phyloP scores from a whole-genome alignment of 2,329 filamentous ascomycete species.

The Colletotrichum chlorophyti region DNA sequence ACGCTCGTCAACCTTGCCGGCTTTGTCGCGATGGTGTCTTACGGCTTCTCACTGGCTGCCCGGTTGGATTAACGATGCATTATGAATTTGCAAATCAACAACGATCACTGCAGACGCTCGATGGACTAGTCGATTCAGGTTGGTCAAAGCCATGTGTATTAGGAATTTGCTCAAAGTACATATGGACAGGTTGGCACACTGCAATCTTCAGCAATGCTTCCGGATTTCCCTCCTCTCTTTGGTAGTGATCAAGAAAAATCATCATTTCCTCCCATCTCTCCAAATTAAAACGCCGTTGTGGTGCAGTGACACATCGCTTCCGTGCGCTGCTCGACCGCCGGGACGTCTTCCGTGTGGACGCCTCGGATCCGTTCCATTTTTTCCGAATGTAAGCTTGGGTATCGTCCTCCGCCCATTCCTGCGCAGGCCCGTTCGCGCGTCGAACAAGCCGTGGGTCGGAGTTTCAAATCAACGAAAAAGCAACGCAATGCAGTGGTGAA shows the following conservation, averaged over 20 bases:
- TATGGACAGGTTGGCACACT: constrained; percentile 10
- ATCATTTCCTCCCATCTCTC: constrained; percentile 1
- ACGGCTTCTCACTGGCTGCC: constrained; percentile 77
- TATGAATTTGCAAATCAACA: constrained; percentile 35
- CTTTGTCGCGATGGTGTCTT: constrained; percentile 73
- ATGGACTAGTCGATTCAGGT: neutral
- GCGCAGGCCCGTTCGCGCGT: constrained; percentile 11
- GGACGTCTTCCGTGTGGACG: neutral
- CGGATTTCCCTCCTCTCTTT: neutral
- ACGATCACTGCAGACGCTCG: neutral
- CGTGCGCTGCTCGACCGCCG: constrained; percentile 5
- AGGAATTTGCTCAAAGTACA: constrained; percentile 3
- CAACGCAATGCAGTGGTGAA: neutral
- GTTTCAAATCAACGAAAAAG: constrained; percentile 10
- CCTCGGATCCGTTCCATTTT: neutral
- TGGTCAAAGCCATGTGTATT: constrained; percentile 1
- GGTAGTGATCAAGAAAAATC: neutral
- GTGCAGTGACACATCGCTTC: constrained; percentile 15
- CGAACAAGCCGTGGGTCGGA: constrained; percentile 6
- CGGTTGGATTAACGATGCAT: constrained; percentile 63
- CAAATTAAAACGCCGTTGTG: constrained; percentile 22
- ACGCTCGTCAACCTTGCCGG: constrained; percentile 79
- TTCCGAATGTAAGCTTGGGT: constrained; percentile 19
- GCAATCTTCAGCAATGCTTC: neutral
- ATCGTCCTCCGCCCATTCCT: constrained; percentile 14